These are phyloP conservation scores for Epichloe hybrida DNA, from an alignment of 2,329 filamentous ascomycete genomes.

Conservation along the genomic window DNA sequence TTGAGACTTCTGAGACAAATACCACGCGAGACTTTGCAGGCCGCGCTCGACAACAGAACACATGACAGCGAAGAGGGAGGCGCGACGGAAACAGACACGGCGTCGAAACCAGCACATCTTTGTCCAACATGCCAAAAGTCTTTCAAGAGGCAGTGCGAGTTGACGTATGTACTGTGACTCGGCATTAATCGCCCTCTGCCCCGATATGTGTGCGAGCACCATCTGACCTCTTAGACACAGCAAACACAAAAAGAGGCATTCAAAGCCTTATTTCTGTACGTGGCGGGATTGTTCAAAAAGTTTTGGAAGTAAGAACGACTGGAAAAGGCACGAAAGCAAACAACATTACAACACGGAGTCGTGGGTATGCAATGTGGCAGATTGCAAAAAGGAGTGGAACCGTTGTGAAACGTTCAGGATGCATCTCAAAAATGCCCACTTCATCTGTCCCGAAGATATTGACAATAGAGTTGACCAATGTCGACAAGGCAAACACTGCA, in stretches of 20 bases:
- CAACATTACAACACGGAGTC: slow-evolving; percentile 61
- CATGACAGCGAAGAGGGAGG: neutral
- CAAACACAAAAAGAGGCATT: slow-evolving; percentile 75
- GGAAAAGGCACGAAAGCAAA: slow-evolving; percentile 77
- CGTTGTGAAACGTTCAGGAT: slow-evolving; percentile 43
- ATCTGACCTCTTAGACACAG: slow-evolving; percentile 26
- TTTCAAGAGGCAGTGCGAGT: slow-evolving; percentile 38
- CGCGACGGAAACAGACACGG: slow-evolving; percentile 3
- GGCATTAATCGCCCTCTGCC: neutral
- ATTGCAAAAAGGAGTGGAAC: slow-evolving; percentile 49
- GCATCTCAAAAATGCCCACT: slow-evolving; percentile 44
- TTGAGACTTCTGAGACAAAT: neutral
- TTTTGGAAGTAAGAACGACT: slow-evolving; percentile 91
- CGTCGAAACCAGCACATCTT: neutral
- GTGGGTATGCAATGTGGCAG: slow-evolving; percentile 52
- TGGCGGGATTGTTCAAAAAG: slow-evolving; percentile 49
- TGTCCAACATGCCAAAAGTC: slow-evolving; percentile 33
- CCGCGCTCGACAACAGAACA: neutral
- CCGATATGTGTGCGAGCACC: neutral
- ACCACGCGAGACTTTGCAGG: neutral
- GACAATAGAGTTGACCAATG: slow-evolving; percentile 36
- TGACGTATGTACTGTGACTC: slow-evolving; percentile 32
- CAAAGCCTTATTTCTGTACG: slow-evolving; percentile 72
- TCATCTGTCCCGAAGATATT: slow-evolving; percentile 17
- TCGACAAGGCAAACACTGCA: slow-evolving; percentile 50